Evolutionary conservation across 148 eudicot species (phyloP), one percentile per base, ranked within the genome.

Genomic region (Silene uniflora): DNA sequence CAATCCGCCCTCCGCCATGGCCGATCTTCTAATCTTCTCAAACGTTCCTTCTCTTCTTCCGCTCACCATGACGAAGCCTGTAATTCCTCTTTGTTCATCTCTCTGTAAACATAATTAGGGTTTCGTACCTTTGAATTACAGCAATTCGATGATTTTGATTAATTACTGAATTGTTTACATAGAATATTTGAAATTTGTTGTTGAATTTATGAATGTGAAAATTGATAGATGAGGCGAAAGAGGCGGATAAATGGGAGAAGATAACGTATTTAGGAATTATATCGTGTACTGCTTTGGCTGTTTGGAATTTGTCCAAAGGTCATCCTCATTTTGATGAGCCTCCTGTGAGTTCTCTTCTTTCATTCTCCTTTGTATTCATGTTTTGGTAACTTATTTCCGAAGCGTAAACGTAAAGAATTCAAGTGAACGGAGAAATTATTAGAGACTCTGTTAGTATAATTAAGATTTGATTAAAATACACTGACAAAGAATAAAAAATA

Each of bases 161-260:
- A 13, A 18, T 19, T 61, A 65, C 9, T 69, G 64, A 23, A 35
- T 29, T 29, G 32, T 29, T 29, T 29, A 3, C 2, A 32, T 32
- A 2, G 35, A 32, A 32, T 52, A 55, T 1, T 72, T 10, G 54
- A 10, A 0, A 44, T 32, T 7, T 0, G 8, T 10, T 56, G 4
- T 65, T 62, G 29, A 13, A 11, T 24, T 0, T 76, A 59, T 24
- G 14, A 10, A 14, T 73, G 61, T 67, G 52, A 22, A 18, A 18
- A 54, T 44, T n/a, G 6, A 39, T n/a, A 93, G 98, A 84, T 77
- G 97, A 93, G 89, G 87, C 96, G 7, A 84, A 86, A 77, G 98
- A 93, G 86, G 82, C 96, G 10, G 75, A 83, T 24, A 91, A 93
- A 74, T 93, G 98, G 98, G 89, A 93, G 86, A 91, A 91, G 84